Conservation (phyloP, 331 rosid species). For the Quercus phellos region DNA sequence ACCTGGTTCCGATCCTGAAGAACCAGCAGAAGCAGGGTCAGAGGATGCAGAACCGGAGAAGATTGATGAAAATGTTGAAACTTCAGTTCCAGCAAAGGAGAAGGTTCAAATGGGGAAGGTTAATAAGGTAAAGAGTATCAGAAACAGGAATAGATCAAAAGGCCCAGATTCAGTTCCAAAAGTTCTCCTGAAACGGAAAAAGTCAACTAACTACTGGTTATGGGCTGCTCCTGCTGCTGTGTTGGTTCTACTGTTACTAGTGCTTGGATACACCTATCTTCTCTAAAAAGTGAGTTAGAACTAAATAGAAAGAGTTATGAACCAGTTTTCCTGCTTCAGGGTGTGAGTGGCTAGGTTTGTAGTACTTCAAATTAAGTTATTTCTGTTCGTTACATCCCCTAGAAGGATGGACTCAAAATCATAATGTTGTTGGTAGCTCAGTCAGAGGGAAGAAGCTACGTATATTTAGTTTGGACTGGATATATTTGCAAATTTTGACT, state of each 20-base stretch:
- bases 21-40: constrained; percentile 31
- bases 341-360: constrained; percentile 31
- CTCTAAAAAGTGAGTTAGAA: constrained; percentile 32
- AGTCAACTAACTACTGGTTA: constrained; percentile 48
- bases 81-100: constrained; percentile 37
- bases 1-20: constrained; percentile 38
- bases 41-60: constrained; percentile 52
- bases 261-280: constrained; percentile 55
- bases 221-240: constrained; percentile 68
- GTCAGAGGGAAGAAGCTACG: constrained; percentile 27
- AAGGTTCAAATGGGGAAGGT: constrained; percentile 39
- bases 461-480: constrained; percentile 36
- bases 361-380: constrained; percentile 44
- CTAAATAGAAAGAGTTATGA: constrained; percentile 27
- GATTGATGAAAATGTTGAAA: constrained; percentile 35
- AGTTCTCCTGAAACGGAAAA: constrained; percentile 64
- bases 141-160: constrained; percentile 50
- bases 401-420: constrained; percentile 42
- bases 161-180: constrained; percentile 50
- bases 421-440: constrained; percentile 38
- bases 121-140: constrained; percentile 43
- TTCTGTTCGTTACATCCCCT: constrained; percentile 49
- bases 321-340: constrained; percentile 32
- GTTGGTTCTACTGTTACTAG: constrained; percentile 37
- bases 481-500: constrained; percentile 53